Evolutionary conservation across 306 rosid genomes (phyloP), one percentile per base, ranked within the genome.

Genomic region (Lathyrus aphaca): DNA sequence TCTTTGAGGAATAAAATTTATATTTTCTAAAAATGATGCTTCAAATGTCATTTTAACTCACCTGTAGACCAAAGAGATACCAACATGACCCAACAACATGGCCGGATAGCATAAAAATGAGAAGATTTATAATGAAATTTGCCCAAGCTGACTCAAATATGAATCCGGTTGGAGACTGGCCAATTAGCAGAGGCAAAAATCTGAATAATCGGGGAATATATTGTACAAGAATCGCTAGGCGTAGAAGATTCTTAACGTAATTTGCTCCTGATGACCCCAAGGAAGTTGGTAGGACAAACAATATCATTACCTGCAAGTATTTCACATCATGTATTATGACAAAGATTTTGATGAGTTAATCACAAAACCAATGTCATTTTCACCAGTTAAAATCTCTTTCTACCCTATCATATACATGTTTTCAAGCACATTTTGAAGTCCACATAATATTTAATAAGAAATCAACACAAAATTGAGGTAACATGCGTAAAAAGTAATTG

Each of bases 51-150:
- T 49, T 45, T 50, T 10, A 42, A 74, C 85, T 56, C 49, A 87
- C 96, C 95, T 87, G 97, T 66, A 91, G 79, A 37, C 97, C 95
- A 35, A 91, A 73, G 50, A 88, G 97, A 69, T 91, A 91, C 95
- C 95, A 91, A 74, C 80, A 60, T 15, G 92, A 83, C 37, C 97
- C 97, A 53, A 88, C 88, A 57, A 88, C 57, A 55, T 91, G 97
- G 45, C 89, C 87, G 53, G 89, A 59, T 48, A 91, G 74, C 77
- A 88, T 78, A 75, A 77, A 86, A n/a, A 85, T 83, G 73, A 83
- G 82, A 77, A 88, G 92, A 83, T 91, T 86, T 57, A 91, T 83
- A 25, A 88, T 19, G 53, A 91, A 84, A 65, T 86, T 91, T 29
- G 85, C 86, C 89, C 89, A 84, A 5, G 89, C 92, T 14, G 97